These are phyloP conservation scores for Linum tenue DNA, from an alignment of 345 rosid genomes.

Conservation along the genomic window DNA sequence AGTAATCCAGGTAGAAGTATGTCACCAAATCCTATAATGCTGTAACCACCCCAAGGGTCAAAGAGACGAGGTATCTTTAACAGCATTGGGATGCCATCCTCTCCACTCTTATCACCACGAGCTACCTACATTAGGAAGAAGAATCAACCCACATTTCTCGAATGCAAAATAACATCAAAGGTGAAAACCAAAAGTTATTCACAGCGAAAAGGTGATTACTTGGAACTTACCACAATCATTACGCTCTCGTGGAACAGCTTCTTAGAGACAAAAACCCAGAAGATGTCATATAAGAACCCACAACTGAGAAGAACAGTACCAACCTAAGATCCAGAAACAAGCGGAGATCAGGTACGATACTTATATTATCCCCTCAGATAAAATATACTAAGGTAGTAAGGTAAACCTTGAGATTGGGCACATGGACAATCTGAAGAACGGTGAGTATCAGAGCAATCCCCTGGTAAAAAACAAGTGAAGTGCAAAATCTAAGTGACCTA, in stretches of 20 bases:
- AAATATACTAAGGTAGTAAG: not conserved
- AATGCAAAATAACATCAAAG: slow-evolving; percentile 3
- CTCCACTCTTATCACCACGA: slow-evolving; percentile 88
- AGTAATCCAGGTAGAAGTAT: slow-evolving; percentile 91
- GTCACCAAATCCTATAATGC: slow-evolving; percentile 97
- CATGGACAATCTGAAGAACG: slow-evolving; percentile 86
- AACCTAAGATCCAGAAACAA: slow-evolving; percentile 44
- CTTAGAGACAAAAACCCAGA: slow-evolving; percentile 97
- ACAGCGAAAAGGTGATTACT: not conserved
- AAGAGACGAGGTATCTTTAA: slow-evolving; percentile 90
- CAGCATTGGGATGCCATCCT: slow-evolving; percentile 98
- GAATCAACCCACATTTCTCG: slow-evolving; percentile 9
- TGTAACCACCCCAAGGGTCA: slow-evolving; percentile 99
- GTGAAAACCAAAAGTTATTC: not conserved
- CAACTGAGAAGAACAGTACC: slow-evolving; percentile 95
- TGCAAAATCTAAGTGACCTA: not conserved
- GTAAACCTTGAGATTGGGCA: slow-evolving; percentile 90
- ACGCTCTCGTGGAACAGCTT: slow-evolving; percentile 92
- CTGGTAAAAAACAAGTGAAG: slow-evolving; percentile 29
- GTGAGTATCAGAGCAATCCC: slow-evolving; percentile 94
- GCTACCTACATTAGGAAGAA: slow-evolving; percentile 56
- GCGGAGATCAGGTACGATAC: not conserved
- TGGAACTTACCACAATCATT: slow-evolving; percentile 86
- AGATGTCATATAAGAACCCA: slow-evolving; percentile 92
- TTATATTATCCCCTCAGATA: not conserved